These are phyloP conservation scores for Colletotrichum sp. DNA, from an alignment of 2,329 filamentous ascomycete genomes.

Conservation along the genomic window DNA sequence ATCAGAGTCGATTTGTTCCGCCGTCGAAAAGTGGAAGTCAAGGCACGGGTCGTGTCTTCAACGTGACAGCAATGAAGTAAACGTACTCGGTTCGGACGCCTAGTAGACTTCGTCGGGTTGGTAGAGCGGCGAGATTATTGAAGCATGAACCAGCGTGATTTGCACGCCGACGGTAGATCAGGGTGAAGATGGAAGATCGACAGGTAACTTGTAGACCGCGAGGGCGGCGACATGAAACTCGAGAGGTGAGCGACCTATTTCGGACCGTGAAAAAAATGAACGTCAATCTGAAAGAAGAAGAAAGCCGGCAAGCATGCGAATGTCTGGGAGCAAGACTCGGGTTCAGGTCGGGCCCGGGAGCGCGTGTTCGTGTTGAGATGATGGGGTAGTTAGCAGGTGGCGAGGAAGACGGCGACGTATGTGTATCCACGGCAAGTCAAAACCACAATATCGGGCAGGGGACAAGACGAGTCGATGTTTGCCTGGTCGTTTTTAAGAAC, in stretches of 20 bases:
- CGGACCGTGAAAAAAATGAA: background rate
- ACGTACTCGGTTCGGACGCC: background rate
- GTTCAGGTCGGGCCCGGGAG: conserved; percentile 1
- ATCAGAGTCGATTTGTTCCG: background rate
- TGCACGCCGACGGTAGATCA: background rate
- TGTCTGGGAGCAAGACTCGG: background rate
- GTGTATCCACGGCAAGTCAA: background rate
- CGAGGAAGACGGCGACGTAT: background rate
- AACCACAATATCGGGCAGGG: background rate
- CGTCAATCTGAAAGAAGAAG: background rate
- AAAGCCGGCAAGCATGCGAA: background rate
- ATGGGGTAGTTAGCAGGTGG: background rate
- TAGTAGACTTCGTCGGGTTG: background rate
- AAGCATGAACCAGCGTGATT: background rate
- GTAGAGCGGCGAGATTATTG: background rate
- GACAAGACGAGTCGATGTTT: background rate
- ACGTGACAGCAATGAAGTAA: background rate
- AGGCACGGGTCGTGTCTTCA: background rate
- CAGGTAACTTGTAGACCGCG: background rate
- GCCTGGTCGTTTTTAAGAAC: background rate
- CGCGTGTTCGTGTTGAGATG: conserved; percentile 13
- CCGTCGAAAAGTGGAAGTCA: background rate
- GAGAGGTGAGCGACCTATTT: background rate
- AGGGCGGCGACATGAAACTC: background rate
- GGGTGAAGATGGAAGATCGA: background rate